Base-by-base conservation (phyloP, 148 eudicot species). In the Vaccinium myrtillus region DNA sequence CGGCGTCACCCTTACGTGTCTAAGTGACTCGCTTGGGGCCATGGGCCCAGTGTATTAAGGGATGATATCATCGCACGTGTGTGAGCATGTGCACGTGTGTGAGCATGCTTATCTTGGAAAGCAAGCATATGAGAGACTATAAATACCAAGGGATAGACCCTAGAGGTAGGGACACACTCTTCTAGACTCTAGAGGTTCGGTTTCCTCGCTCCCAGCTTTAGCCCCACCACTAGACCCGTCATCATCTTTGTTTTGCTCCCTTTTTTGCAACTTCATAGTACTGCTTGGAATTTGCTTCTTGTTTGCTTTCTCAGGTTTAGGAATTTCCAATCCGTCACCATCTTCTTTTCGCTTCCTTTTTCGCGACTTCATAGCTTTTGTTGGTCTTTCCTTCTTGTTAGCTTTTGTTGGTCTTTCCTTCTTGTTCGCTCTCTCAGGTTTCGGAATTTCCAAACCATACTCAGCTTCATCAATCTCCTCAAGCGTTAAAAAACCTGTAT, bases 391-490 rank as follows among this genome's bases (percentile, higher is more conserved):
- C n/a, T n/a, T n/a, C n/a, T n/a, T n/a, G n/a, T n/a, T n/a, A n/a
- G n/a, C n/a, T n/a, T n/a, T n/a, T n/a, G n/a, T n/a, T n/a, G 75
- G 25, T 18, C 53, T 78, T 75, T 86, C 86, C 81, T 89, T 86
- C 56, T 83, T 82, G 61, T 49, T 86, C 84, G 50, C 86, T 23
- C 82, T 81, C 56, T 82, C 84, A 21, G 74, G 70, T 82, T 87
- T 85, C 6, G 92, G 90, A 75, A 91, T 89, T 49, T 75, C 92
- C 84, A 93, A 91, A 58, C 81, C 86, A 77, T 91, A 94, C 53
- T 88, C 90, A 39, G 93, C 79, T 78, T 91, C 99, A 88, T 96
- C 98, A 91, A 96, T 93, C 92, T 96, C 99, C 84, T 96, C 99
- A 54, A 96, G 93, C 0, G 94, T 89, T 67, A 94, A 86, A 86